Evolutionary conservation across 768 basidiomycete genomes (phyloP), one percentile per base, ranked within the genome.

Genomic region (Tricholoma saponaceum): DNA sequence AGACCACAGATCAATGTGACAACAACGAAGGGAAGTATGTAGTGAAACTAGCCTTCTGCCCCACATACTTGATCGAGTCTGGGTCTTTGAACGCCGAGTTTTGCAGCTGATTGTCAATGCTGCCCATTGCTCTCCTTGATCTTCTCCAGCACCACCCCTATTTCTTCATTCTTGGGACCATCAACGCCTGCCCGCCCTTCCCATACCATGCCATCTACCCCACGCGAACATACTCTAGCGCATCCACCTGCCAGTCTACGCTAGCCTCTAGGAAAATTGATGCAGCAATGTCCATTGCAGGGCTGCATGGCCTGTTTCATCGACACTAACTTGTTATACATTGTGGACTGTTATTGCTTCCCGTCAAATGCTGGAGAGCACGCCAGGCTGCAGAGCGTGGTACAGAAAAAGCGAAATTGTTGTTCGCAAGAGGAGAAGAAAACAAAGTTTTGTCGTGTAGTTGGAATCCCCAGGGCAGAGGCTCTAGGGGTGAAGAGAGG

Each of bases 11-110:
- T 30, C 18, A 44, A 47, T 5, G 44, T 23, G 13, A 23, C 1
- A 37, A 5, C 39, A 43, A 12, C n/a, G n/a, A 58, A 22, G 37
- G 37, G n/a, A 35, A n/a, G 80, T 86, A 30, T 57, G 13, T 6
- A 25, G 44, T 10, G 4, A 14, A 53, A 20, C 23, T 41, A 64
- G 95, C 95, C 55, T 92, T 76, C 70, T 98, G 96, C 10, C 89
- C 97, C 9, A 99, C 83, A 70, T 98, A 97, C 69, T 98, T 99
- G 73, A 98, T 87, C 71, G n/a, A n/a, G n/a, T 99, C 95, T 0
- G 95, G 92, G 58, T 95, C 94, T 74, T 94, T 86, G 75, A 98
- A 99, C 0, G 90, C 89, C 33, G 97, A 82, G 55, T 85, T 92
- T 72, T 99, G 97, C 46, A 98, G 78, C 70, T 95, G 90, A 61